Base-by-base conservation (phyloP, 2,329 filamentous ascomycete genomes). In the Ascochyta clinopodiicola region DNA sequence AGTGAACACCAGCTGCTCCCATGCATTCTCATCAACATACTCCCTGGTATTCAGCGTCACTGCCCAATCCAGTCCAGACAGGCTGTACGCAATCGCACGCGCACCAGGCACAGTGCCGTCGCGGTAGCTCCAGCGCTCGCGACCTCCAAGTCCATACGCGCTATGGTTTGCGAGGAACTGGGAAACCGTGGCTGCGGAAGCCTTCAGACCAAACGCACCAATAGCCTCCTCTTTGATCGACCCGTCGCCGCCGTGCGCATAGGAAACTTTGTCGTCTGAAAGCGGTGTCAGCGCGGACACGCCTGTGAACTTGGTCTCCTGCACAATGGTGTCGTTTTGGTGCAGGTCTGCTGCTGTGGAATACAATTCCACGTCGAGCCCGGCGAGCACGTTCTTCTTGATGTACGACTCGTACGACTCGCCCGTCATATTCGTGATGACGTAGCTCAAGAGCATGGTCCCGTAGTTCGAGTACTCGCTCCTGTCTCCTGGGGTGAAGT, bases 391-490 rank as follows among this genome's bases (percentile, higher is more conserved):
- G 8, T 59, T 45, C 29, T 64, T 39, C n/a, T 58, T 32, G 7
- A 66, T 35, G 57, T 57, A 67, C 6, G 45, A 53, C 8, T n/a
- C 24, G 51, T 66, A 66, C 1, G 59, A 32, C 21, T 46, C 38
- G 22, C 55, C 61, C 4, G 64, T 62, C 13, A 64, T 29, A 25
- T 57, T 60, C 1, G 61, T 47, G 36, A 66, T 37, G 9, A 64
- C 39, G 38, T 60, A 61, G 38, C 59, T 61, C 12, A 66, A 34
- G 0, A 67, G 52, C 61, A 67, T 63, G 44, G 61, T 64, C 3
- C 58, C 59, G 42, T 59, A 66, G 51, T 67, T 67, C 3, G 57
- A 61, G 51, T 64, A 67, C 6, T 35, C 57, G 21, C 22, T 39
- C 44, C 61, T 42, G 47, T 37, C 24, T 9, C 63, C 63, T 0